phyloP scores from a whole-genome alignment of 2,329 filamentous ascomycete species.

The Akanthomyces muscarius region DNA sequence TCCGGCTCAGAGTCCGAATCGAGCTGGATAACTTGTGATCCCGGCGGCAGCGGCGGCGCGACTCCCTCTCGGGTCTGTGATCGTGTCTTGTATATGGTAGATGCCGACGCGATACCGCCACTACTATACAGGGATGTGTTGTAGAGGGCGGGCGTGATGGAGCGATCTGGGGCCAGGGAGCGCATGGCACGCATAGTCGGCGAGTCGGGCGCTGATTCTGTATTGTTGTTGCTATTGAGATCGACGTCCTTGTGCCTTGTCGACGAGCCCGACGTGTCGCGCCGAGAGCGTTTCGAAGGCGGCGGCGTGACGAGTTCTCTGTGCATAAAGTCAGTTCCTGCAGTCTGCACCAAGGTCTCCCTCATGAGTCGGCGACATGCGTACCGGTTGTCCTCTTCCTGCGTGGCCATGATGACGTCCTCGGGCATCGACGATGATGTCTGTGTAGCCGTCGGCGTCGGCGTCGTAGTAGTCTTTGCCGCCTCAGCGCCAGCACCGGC shows the following conservation, averaged over 20 bases:
- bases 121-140: background rate
- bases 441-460: slow-evolving; percentile 22
- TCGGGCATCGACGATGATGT: background rate
- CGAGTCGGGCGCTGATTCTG: background rate
- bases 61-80: background rate
- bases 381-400: background rate
- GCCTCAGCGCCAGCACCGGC: background rate
- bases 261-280: slow-evolving; percentile 20
- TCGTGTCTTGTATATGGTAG: background rate
- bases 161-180: slow-evolving; percentile 10
- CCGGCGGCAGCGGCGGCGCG: background rate
- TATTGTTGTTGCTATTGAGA: slow-evolving; percentile 12
- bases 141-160: slow-evolving; percentile 1
- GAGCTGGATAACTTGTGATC: slow-evolving; percentile 26
- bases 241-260: slow-evolving; percentile 19
- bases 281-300: slow-evolving; percentile 36
- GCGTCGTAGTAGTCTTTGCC: slow-evolving; percentile 19
- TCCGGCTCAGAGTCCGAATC: slow-evolving; percentile 30
- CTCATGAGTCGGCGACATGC: background rate
- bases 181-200: background rate
- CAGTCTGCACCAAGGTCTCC: background rate
- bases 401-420: background rate
- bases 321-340: background rate
- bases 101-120: background rate
- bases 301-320: slow-evolving; percentile 36